Evolutionary conservation across 495 filamentous ascomycete species (phyloP).

Genomic region (Thermothielavioides terrestris): DNA sequence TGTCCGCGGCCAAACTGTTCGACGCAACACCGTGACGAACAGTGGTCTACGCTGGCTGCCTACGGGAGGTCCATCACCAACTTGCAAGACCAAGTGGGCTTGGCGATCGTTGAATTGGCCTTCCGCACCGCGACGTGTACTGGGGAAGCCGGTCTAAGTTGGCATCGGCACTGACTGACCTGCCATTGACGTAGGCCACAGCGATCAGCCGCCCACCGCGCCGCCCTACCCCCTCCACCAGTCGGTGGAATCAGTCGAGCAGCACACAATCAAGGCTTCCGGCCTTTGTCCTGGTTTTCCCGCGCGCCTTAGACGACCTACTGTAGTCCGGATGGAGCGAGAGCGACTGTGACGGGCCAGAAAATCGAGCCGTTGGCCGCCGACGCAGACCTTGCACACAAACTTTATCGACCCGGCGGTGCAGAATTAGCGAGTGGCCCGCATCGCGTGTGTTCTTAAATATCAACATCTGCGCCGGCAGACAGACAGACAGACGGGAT

Average conservation of each 20-base stretch:
- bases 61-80: neutral
- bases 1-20: too few relatives aligned
- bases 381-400: neutral
- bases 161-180: neutral
- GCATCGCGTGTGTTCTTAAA: neutral
- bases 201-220: neutral
- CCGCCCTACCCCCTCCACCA: too few relatives aligned
- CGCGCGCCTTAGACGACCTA: neutral
- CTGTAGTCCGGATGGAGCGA: slow-evolving; percentile 8
- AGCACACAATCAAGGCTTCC: neutral
- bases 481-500: neutral
- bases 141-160: too few relatives aligned
- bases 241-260: slow-evolving; percentile 1
- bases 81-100: neutral
- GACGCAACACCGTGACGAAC: too few relatives aligned
- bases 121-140: too few relatives aligned
- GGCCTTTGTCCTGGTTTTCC: slow-evolving; percentile 5
- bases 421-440: neutral
- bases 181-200: neutral
- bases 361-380: slow-evolving; percentile 2
- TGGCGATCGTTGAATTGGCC: neutral
- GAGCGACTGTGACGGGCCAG: neutral
- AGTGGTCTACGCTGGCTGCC: too few relatives aligned
- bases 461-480: neutral
- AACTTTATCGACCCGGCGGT: neutral